Conservation (phyloP, 75 land plant genomes). For the Sequoiadendron giganteum region DNA sequence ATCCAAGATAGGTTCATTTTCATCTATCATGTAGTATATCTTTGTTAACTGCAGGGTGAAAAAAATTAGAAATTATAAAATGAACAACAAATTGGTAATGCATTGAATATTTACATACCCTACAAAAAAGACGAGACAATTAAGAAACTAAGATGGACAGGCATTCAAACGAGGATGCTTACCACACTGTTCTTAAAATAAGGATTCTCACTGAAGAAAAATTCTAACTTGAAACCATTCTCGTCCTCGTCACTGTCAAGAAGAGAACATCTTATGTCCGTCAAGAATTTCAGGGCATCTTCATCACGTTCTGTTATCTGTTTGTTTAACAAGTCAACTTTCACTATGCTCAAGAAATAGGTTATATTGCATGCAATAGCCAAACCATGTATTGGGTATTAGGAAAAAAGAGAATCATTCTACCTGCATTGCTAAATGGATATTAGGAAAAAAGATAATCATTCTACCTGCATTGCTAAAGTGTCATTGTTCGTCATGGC, state of each 20-base stretch:
- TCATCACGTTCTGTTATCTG: conserved; percentile 62
- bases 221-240: conserved; percentile 45
- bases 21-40: conserved; percentile 31
- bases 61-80: neutral
- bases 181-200: conserved; percentile 47
- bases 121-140: neutral
- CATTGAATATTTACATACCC: neutral
- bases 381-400: neutral
- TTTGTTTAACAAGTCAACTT: neutral
- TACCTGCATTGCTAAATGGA: too few species aligned
- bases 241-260: conserved; percentile 26
- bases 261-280: conserved; percentile 36
- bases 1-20: conserved; percentile 28
- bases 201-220: conserved; percentile 43
- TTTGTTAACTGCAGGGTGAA: conserved; percentile 25
- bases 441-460: neutral
- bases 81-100: neutral
- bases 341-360: neutral
- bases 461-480: conserved; percentile 21
- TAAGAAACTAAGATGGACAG: neutral
- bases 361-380: neutral
- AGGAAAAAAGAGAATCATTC: neutral
- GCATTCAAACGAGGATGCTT: neutral
- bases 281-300: conserved; percentile 41
- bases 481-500: conserved; percentile 30